Base-by-base conservation (phyloP, 2,329 filamentous ascomycete genomes). In the Pleoardoris graminearum region DNA sequence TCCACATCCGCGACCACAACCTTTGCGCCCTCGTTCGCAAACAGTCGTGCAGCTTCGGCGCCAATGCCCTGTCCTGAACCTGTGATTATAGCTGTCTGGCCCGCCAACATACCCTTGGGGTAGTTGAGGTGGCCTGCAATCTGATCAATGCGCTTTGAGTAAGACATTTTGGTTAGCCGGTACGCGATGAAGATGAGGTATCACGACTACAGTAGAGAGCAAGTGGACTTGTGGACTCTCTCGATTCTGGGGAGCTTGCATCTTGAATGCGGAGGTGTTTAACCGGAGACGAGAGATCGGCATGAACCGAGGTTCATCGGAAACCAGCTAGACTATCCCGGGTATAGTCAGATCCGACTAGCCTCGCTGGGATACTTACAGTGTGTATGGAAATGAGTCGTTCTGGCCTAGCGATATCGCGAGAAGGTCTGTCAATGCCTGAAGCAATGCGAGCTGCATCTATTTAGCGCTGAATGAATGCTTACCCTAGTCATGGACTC, bases 21-120 rank as follows among this genome's bases (percentile, higher is more conserved):
- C 70, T 87, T 91, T 14, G 91, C 90, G 21, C 91, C 91, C 74
- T 96, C 90, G 54, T 91, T 93, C 11, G 90, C 90, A 66, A 96
- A 95, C 3, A 95, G 76, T 8, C 86, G 81, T 7, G 91, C 91
- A 27, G 87, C 82, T 76, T 96, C 91, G 23, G 90, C 91, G 21
- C 91, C 91, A 70, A 96, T 96, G 54, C 91, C 91, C 72, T 95
- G 90, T 7, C 89, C 90, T 16, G 86, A 85, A 38, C 91, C 90
- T 2, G 91, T 96, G 71, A 96, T 88, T 72, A 96, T 95, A 66
- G 91, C 91, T 14, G 88, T 85, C 71, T 96, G 90, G 47, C 88
- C 88, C 25, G 82, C 82, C 49, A 96, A 83, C 72, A 96, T 79
- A 53, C 91, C 91, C 68, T 84, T 82, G 32, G 91, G 90, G 76